These are phyloP conservation scores for Arthroderma sp. DNA, from an alignment of 2,329 filamentous ascomycete species.

Conservation along the genomic window DNA sequence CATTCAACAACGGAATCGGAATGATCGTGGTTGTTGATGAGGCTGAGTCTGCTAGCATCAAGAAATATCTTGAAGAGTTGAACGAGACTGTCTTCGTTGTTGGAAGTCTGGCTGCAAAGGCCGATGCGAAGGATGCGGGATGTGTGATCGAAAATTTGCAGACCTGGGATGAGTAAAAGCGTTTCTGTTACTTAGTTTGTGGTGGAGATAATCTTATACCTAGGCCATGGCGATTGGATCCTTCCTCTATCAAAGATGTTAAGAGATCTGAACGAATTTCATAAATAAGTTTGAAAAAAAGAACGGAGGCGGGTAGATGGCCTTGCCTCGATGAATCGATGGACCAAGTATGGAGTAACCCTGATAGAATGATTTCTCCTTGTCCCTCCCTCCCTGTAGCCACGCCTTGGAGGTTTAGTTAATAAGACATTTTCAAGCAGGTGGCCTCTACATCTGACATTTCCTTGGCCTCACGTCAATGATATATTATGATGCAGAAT, in stretches of 20 bases:
- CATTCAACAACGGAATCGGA: slow-evolving; percentile 89
- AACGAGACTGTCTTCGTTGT: slow-evolving; percentile 70
- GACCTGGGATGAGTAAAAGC: slow-evolving; percentile 27
- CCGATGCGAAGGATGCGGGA: slow-evolving; percentile 39
- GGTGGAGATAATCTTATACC: background rate
- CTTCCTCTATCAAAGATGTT: background rate
- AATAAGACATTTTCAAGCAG: background rate
- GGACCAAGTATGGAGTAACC: too few relatives aligned
- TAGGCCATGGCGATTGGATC: background rate
- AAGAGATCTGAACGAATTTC: background rate
- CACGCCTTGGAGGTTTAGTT: too few relatives aligned
- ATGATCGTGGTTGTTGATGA: slow-evolving; percentile 78
- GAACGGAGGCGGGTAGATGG: background rate
- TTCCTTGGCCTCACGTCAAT: background rate
- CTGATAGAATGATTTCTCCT: background rate
- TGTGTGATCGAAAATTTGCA: slow-evolving; percentile 53
- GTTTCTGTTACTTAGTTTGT: background rate
- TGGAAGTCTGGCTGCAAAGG: slow-evolving; percentile 55
- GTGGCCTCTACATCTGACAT: background rate
- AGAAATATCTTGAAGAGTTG: slow-evolving; percentile 47
- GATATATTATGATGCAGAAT: background rate
- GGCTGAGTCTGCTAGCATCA: slow-evolving; percentile 50
- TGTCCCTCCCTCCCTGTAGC: background rate
- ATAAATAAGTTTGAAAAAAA: background rate
- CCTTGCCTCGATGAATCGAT: too few relatives aligned